Evolutionary conservation across 2,329 filamentous ascomycete species (phyloP).

Genomic region (Microascus cirrosus): DNA sequence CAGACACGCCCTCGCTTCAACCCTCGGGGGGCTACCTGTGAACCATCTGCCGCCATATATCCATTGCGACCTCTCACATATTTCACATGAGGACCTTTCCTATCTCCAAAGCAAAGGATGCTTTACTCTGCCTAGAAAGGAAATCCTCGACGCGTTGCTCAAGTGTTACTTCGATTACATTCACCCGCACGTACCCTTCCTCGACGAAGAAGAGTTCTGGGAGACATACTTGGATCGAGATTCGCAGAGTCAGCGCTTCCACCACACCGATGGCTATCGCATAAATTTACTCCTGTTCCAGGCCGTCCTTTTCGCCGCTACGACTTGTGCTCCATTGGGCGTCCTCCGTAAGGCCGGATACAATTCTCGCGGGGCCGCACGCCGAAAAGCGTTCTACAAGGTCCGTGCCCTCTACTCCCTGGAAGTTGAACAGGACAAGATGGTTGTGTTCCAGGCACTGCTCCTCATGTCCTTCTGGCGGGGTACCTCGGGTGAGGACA

Average conservation of each 20-base stretch:
- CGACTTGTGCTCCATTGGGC: background rate
- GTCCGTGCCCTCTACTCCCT: conserved; percentile 49
- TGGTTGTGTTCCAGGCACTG: conserved; percentile 53
- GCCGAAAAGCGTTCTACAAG: background rate
- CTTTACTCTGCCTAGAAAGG: background rate
- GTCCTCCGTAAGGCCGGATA: background rate
- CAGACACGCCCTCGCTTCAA: background rate
- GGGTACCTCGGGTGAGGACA: conserved; percentile 58
- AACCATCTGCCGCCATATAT: background rate
- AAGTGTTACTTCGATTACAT: background rate
- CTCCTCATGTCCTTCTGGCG: conserved; percentile 62
- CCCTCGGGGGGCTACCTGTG: background rate
- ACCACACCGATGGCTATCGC: background rate
- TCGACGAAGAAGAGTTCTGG: background rate
- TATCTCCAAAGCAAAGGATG: background rate
- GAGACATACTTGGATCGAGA: background rate
- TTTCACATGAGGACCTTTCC: background rate
- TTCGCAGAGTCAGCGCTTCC: background rate
- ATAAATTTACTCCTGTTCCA: background rate
- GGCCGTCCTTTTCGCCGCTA: background rate
- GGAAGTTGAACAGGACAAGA: conserved; percentile 57
- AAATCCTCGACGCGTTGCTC: background rate
- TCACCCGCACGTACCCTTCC: background rate
- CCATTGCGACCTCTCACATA: background rate
- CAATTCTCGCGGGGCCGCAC: background rate